These are phyloP conservation scores for Phytopythium litorale DNA, from an alignment of 352 stramenopile species.

Conservation along the genomic window DNA sequence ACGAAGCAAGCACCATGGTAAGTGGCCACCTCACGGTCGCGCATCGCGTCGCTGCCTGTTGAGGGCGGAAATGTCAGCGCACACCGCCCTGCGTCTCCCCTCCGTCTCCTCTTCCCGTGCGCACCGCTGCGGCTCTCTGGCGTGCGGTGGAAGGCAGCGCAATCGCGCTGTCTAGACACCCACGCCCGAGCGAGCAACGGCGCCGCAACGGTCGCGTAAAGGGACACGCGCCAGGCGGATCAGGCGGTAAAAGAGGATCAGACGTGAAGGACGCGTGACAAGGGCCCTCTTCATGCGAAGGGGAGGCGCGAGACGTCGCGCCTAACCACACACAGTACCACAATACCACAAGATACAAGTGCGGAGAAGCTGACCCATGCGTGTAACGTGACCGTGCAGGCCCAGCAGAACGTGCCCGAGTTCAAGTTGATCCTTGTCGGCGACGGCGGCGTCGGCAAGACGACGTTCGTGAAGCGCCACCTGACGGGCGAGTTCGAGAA, in stretches of 20 bases:
- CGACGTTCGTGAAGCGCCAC: slow-evolving; percentile 99
- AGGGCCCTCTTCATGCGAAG: background rate
- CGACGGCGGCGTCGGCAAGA: slow-evolving; percentile 99
- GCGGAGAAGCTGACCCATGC: background rate
- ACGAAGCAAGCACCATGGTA: slow-evolving; percentile 9
- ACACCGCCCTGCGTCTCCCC: background rate
- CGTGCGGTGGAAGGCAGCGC: background rate
- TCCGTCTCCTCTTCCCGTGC: background rate
- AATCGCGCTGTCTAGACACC: background rate
- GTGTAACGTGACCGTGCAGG: slow-evolving; percentile 12
- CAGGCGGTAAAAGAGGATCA: too few species aligned
- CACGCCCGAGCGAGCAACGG: background rate
- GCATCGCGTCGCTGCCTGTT: background rate
- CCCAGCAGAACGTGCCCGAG: slow-evolving; percentile 92
- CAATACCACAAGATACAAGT: background rate
- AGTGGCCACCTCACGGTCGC: background rate
- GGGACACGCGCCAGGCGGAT: background rate
- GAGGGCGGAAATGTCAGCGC: background rate
- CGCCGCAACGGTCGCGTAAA: background rate
- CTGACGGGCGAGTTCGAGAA: slow-evolving; percentile 99
- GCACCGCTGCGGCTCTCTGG: background rate
- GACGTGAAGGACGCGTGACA: too few species aligned
- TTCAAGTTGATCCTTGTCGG: slow-evolving; percentile 99
- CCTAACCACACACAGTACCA: background rate
- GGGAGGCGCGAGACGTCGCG: background rate